Conservation (phyloP, 495 filamentous ascomycete genomes). For the Astrocystis sublimbata region DNA sequence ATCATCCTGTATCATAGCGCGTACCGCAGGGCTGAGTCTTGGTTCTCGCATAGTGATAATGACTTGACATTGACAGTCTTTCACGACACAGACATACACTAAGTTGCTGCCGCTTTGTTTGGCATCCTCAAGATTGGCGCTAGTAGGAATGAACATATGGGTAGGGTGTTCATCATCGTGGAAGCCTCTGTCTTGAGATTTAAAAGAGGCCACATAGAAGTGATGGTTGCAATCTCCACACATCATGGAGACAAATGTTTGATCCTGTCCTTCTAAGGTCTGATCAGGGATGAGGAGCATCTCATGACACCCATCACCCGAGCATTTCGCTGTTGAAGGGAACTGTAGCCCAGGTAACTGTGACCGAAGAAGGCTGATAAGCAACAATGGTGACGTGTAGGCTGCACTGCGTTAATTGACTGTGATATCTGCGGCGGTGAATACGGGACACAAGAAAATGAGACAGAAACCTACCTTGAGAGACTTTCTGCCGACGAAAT, state of each 20-base stretch:
- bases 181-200: neutral
- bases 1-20: slow-evolving; percentile 59
- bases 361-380: slow-evolving; percentile 25
- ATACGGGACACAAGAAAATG: neutral
- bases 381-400: slow-evolving; percentile 25
- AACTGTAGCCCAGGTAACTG: slow-evolving; percentile 16
- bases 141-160: slow-evolving; percentile 28
- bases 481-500: neutral
- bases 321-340: neutral
- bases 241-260: slow-evolving; percentile 23
- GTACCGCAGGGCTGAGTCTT: slow-evolving; percentile 17
- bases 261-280: slow-evolving; percentile 3
- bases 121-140: neutral
- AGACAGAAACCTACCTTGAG: neutral
- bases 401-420: slow-evolving; percentile 19
- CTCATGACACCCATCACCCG: slow-evolving; percentile 23
- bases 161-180: slow-evolving; percentile 19
- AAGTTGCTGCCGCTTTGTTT: slow-evolving; percentile 13
- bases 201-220: slow-evolving; percentile 25
- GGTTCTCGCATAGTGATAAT: slow-evolving; percentile 57
- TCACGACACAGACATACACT: slow-evolving; percentile 61
- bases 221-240: slow-evolving; percentile 28
- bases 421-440: neutral
- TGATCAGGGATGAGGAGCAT: slow-evolving; percentile 27
- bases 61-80: slow-evolving; percentile 56